Base-by-base conservation (phyloP, 345 rosid genomes). In the Brassica incana region DNA sequence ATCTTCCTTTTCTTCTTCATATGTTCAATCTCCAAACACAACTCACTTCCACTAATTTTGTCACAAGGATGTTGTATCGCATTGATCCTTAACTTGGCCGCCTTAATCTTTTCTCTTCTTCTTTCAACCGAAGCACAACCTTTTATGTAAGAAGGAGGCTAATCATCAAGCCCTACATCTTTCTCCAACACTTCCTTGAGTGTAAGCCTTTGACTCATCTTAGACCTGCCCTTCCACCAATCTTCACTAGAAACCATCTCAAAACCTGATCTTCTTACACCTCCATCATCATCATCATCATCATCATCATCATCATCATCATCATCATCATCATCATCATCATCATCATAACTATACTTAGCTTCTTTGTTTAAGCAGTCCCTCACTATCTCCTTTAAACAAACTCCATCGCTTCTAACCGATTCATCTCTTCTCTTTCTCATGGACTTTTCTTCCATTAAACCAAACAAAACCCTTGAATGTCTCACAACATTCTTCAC, bases 221-320 rank as follows among this genome's bases (percentile, higher is more conserved):
- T 83, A 0, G 94, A 92, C 76, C 85, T 88, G 27, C 97, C 99
- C 65, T 75, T 85, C 99, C 99, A 92, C 95, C 97, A 92, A 67
- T 88, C 90, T 72, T 63, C 75, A 70, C 77, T 82, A 2, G 78
- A 23, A 40, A 54, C 6, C 67, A 81, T 43, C 52, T 48, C 12
- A 38, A 38, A 38, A 8, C 45, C 45, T 3, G 8, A 38, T 38
- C 10, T 38, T 8, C 45, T 38, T 23, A 23, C 25, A 23, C 25
- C 25, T 23, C 25, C 25, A 38, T 38, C 45, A 8, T 38, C 14
- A 40, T 80, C 86, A 45, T 65, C 14, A 40, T 80, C 86, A 45
- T 65, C 14, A 40, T 80, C 86, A 45, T 65, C 14, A 40, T 80
- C 86, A 45, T 65, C 25, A 38, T 38, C 45, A 8, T 38, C 25